Evolutionary conservation across 345 rosid species (phyloP).

Genomic region (Acer campestre): DNA sequence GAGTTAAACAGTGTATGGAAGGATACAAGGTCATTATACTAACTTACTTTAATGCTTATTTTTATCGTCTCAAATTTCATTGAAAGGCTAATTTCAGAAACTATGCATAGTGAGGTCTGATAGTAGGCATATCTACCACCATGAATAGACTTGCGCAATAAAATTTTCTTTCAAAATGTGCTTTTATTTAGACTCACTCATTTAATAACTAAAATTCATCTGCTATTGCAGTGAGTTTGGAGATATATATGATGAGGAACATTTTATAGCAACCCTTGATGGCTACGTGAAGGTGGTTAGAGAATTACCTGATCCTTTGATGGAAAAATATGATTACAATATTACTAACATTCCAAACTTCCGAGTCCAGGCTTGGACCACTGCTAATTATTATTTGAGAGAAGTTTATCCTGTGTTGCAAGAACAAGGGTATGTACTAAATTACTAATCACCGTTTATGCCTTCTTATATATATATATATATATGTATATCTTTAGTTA

Average conservation of each 20-base stretch:
- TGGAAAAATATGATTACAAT: slow-evolving; percentile 61
- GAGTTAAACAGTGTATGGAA: slow-evolving; percentile 84
- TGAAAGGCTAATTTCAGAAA: slow-evolving; percentile 10
- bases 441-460: background rate
- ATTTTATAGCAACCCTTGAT: slow-evolving; percentile 68
- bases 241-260: slow-evolving; percentile 83
- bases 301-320: slow-evolving; percentile 66
- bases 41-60: background rate
- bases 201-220: slow-evolving; percentile 8
- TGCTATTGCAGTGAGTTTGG: slow-evolving; percentile 65
- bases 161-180: slow-evolving; percentile 4
- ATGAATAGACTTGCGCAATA: background rate
- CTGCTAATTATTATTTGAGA: slow-evolving; percentile 58
- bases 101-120: background rate
- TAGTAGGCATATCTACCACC: background rate
- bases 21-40: slow-evolving; percentile 69
- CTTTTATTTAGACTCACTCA: background rate
- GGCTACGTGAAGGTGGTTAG: slow-evolving; percentile 73
- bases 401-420: slow-evolving; percentile 69
- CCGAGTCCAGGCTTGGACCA: slow-evolving; percentile 84
- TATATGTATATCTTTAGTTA: background rate
- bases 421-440: slow-evolving; percentile 66
- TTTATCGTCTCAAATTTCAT: slow-evolving; percentile 2
- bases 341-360: slow-evolving; percentile 59
- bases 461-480: background rate